Evolutionary conservation across 306 rosid genomes (phyloP).

Genomic region (Lathyrus tuberosus): DNA sequence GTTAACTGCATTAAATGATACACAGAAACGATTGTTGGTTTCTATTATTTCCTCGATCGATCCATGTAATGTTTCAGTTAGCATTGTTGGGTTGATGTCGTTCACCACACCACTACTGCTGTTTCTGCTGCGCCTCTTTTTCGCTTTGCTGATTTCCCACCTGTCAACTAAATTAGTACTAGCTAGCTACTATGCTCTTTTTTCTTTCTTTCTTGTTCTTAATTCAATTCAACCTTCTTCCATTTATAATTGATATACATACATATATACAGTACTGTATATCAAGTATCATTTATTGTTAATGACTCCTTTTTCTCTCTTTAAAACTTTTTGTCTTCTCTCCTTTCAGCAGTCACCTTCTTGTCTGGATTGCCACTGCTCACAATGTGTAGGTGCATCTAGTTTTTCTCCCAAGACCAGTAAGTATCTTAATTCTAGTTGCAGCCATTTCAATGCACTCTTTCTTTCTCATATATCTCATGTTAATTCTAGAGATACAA

Average conservation of each 20-base stretch:
- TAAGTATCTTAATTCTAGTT: slow-evolving; percentile 25
- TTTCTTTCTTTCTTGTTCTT: not conserved
- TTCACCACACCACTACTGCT: slow-evolving; percentile 42
- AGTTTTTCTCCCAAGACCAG: not conserved
- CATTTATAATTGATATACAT: not conserved
- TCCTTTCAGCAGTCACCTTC: slow-evolving; percentile 39
- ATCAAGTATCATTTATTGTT: slow-evolving; percentile 1
- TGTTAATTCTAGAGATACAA: too few relatives aligned
- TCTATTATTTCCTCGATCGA: slow-evolving; percentile 25
- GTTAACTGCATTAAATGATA: slow-evolving; percentile 42
- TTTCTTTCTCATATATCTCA: too few relatives aligned
- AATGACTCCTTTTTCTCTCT: not conserved
- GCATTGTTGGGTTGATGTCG: slow-evolving; percentile 50
- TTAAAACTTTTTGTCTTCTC: slow-evolving; percentile 35
- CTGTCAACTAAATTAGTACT: slow-evolving; percentile 38
- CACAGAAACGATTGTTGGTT: slow-evolving; percentile 51
- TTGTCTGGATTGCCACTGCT: slow-evolving; percentile 39
- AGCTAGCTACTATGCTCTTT: not conserved
- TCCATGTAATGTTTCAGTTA: slow-evolving; percentile 46
- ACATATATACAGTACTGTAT: not conserved
- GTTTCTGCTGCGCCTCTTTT: slow-evolving; percentile 47
- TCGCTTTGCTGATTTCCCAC: slow-evolving; percentile 59
- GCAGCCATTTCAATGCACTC: too few relatives aligned
- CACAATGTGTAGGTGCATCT: not conserved
- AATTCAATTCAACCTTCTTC: too few relatives aligned